Evolutionary conservation across 495 filamentous ascomycete genomes (phyloP).

Genomic region (Trichocladium uniseriatum): DNA sequence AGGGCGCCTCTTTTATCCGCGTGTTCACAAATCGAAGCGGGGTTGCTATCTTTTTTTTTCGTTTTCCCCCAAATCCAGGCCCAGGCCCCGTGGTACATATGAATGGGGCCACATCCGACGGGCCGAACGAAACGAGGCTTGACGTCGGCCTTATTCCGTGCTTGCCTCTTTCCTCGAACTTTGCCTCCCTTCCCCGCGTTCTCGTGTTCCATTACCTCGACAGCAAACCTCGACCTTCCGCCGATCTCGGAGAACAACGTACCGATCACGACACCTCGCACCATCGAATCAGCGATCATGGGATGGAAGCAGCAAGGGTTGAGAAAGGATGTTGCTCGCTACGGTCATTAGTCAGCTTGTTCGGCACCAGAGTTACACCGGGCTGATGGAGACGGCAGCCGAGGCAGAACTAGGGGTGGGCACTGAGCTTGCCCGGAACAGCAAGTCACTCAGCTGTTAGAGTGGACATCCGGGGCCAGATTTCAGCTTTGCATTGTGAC

Average conservation of each 20-base stretch:
- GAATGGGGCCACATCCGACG: conserved; percentile 1
- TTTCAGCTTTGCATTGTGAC: no score
- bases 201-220: no score
- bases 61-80: neutral
- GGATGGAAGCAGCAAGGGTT: neutral
- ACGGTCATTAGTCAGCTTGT: conserved; percentile 1
- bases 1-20: neutral
- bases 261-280: neutral
- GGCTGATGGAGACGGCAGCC: neutral
- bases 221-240: no score
- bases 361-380: conserved; percentile 10
- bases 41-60: neutral
- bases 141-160: neutral
- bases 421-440: no score
- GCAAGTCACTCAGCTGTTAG: no score
- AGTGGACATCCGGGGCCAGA: no score
- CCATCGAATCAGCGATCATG: neutral
- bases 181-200: neutral
- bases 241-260: neutral
- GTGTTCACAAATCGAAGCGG: neutral
- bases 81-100: neutral
- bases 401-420: neutral
- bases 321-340: no score
- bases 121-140: conserved; percentile 1
- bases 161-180: no score